Evolutionary conservation across 441 rosid genomes (phyloP), one percentile per base, ranked within the genome.

Genomic region (Croton setiger): DNA sequence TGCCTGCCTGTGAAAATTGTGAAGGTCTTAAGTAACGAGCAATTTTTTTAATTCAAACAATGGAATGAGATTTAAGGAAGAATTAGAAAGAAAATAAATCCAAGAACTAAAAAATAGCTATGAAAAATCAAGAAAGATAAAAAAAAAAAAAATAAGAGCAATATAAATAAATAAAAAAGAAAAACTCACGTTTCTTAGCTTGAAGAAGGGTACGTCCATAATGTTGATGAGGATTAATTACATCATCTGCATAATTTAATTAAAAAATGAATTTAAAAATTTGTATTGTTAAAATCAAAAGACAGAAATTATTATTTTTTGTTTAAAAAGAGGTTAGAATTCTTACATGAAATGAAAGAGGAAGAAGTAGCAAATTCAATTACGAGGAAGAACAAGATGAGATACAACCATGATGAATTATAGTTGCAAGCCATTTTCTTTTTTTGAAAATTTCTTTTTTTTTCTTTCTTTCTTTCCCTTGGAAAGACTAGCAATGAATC

Each of bases 191-290:
- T 70, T 71, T 49, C 70, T 76, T 80, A 52, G 82, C 80, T 70
- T 86, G 89, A 67, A 87, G 92, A 64, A 89, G 96, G 81, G 73
- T 35, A 70, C 92, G 89, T 64, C 86, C 79, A 27, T 77, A 59
- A 37, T 66, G 67, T 73, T 65, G 74, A 35, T 75, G 78, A 47
- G 69, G 64, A 68, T 77, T 77, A 44, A 83, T 74, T 43, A 69
- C 67, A 68, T 70, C 81, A 77, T 86, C 96, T 89, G 89, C 77
- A 80, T 31, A 51, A 64, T 48, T 39, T 17, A 17, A 49, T 52
- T 15, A n/a, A 8, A 12, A 58, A 56, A 53, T 8, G 31, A 54
- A 41, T 36, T 10, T 49, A 14, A 3, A 52, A 71, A 39, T 4
- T 6, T 13, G 48, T 21, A 4, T 56, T 47, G 69, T 33, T 31